Percentiles rank a stretch among this genome's conserved stretches.
Evolutionary conservation across 306 rosid genomes (phyloP).

Genomic region (Boehmeria nivea): DNA sequence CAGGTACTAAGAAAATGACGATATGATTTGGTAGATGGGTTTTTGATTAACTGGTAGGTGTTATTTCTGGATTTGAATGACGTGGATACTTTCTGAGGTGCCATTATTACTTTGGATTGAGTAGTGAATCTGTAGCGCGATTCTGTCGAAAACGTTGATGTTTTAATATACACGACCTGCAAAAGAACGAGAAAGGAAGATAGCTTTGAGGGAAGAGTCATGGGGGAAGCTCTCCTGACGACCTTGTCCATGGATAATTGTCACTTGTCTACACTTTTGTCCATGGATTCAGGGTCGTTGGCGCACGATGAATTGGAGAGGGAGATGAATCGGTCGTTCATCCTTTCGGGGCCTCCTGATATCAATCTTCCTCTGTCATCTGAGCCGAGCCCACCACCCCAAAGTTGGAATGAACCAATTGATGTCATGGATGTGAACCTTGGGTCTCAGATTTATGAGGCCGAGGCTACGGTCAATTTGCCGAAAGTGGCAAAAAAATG

Average conservation of each 20-base stretch:
- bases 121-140: constrained; percentile 15
- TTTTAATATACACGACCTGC: constrained; percentile 1
- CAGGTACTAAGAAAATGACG: not conserved
- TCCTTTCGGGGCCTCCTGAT: constrained; percentile 51
- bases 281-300: constrained; percentile 54
- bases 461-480: constrained; percentile 33
- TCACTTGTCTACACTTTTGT: constrained; percentile 49
- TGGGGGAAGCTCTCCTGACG: constrained; percentile 54
- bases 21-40: not conserved
- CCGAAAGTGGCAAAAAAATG: constrained; percentile 50
- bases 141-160: constrained; percentile 8
- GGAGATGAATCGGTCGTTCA: constrained; percentile 43
- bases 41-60: not conserved
- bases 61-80: not conserved
- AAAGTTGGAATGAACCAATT: constrained; percentile 41
- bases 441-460: constrained; percentile 43
- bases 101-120: constrained; percentile 4
- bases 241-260: constrained; percentile 47
- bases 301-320: constrained; percentile 50
- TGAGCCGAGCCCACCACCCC: constrained; percentile 55
- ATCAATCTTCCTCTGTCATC: constrained; percentile 52
- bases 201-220: constrained; percentile 12
- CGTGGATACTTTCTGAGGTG: not conserved
- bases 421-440: constrained; percentile 48
- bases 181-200: constrained; percentile 14